Conservation (phyloP, 1,284 basidiomycete species). For the Boletus semigastroideus region DNA sequence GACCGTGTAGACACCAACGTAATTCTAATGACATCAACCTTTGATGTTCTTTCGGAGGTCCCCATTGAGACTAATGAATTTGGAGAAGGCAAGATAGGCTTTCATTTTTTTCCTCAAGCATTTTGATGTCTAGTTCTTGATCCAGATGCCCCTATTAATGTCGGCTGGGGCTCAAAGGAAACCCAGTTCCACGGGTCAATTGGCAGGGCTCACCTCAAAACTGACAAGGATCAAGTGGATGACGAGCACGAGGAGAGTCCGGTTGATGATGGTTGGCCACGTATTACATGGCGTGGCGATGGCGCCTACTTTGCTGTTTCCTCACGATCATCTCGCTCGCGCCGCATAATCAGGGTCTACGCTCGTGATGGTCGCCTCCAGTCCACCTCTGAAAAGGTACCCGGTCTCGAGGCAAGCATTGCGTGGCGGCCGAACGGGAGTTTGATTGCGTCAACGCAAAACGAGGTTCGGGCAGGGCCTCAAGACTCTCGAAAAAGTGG, state of each 20-base stretch:
- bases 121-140: conserved; percentile 10
- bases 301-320: conserved; percentile 88
- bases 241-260: conserved; percentile 54
- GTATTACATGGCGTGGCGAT: conserved; percentile 93
- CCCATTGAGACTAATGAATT: conserved; percentile 75
- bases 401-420: conserved; percentile 81
- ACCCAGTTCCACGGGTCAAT: conserved; percentile 98
- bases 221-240: conserved; percentile 50
- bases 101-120: conserved; percentile 2
- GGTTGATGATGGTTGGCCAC: conserved; percentile 72
- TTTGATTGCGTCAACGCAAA: conserved; percentile 80
- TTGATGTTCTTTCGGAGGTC: conserved; percentile 85
- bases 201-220: conserved; percentile 68
- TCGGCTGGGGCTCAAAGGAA: conserved; percentile 97
- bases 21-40: conserved; percentile 86
- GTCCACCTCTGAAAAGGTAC: conserved; percentile 81
- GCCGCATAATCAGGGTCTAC: conserved; percentile 76
- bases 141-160: conserved; percentile 85
- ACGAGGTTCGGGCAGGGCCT: conserved; percentile 70
- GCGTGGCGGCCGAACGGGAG: conserved; percentile 90
- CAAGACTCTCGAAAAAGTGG: conserved; percentile 67
- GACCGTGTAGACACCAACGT: conserved; percentile 62
- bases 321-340: conserved; percentile 47
- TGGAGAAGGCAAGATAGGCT: conserved; percentile 66
- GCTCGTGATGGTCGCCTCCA: conserved; percentile 78